Evolutionary conservation across 108 stramenopile species (phyloP).

Genomic region (Conticribra weissflogii): DNA sequence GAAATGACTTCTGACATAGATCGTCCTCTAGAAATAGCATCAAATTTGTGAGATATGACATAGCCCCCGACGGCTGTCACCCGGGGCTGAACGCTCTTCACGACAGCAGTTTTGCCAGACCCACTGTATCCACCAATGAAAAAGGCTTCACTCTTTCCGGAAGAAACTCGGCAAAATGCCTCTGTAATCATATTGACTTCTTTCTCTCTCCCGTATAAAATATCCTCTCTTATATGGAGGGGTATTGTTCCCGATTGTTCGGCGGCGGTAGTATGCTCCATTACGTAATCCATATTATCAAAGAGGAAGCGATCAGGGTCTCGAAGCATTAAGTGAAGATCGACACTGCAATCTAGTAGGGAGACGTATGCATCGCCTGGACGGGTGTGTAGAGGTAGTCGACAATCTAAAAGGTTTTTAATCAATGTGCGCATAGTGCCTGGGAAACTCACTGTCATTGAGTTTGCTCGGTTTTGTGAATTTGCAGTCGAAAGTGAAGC

Average conservation of each 20-base stretch:
- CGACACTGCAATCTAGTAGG: slow-evolving; percentile 13
- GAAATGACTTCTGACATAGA: slow-evolving; percentile 27
- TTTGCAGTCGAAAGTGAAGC: neutral
- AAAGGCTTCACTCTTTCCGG: slow-evolving; percentile 34
- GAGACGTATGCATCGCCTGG: slow-evolving; percentile 11
- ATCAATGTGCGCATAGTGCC: slow-evolving; percentile 9
- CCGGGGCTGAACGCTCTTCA: slow-evolving; percentile 16
- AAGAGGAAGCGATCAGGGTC: slow-evolving; percentile 23
- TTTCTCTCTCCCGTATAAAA: slow-evolving; percentile 26
- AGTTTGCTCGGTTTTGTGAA: neutral
- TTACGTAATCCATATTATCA: neutral
- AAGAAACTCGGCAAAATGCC: slow-evolving; percentile 28
- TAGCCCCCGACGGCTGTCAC: slow-evolving; percentile 31
- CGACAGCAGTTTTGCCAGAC: slow-evolving; percentile 15
- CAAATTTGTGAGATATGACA: slow-evolving; percentile 32
- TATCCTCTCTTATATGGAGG: slow-evolving; percentile 2
- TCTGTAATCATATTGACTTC: slow-evolving; percentile 24
- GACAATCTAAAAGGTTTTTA: slow-evolving; percentile 22
- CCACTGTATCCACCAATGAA: slow-evolving; percentile 36
- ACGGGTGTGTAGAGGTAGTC: neutral
- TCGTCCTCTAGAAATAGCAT: slow-evolving; percentile 16
- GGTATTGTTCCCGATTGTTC: neutral
- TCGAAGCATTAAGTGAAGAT: slow-evolving; percentile 25
- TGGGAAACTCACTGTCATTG: slow-evolving; percentile 4
- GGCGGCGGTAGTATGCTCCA: neutral